These are phyloP conservation scores for Blastomyces percursus DNA, from an alignment of 2,329 filamentous ascomycete genomes.

Conservation along the genomic window DNA sequence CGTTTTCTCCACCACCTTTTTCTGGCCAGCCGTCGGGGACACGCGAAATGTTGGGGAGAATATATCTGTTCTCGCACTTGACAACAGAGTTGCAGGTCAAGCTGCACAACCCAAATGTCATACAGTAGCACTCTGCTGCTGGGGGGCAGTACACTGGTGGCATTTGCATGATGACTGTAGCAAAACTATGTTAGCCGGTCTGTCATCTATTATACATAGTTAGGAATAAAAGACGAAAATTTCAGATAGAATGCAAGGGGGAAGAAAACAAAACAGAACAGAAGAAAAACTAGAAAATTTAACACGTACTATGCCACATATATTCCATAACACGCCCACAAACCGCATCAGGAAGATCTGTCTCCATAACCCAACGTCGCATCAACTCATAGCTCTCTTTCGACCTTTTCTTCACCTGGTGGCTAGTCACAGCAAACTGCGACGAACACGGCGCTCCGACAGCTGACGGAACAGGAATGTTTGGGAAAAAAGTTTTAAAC, in stretches of 20 bases:
- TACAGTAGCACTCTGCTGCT: conserved; percentile 54
- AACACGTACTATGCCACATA: conserved; percentile 52
- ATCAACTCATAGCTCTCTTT: conserved; percentile 40
- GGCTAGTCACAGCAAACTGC: conserved; percentile 43
- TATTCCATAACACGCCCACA: conserved; percentile 48
- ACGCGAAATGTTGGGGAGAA: conserved; percentile 46
- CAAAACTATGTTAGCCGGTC: conserved; percentile 1
- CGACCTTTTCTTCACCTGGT: conserved; percentile 37
- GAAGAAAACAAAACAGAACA: not conserved
- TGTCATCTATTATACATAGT: not conserved
- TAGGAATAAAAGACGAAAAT: too few relatives aligned
- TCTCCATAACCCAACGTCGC: conserved; percentile 40
- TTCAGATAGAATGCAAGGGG: not conserved
- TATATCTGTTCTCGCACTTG: conserved; percentile 47
- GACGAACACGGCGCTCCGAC: conserved; percentile 46
- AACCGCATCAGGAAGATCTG: conserved; percentile 37
- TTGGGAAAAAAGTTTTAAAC: conserved; percentile 41
- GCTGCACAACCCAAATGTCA: conserved; percentile 52
- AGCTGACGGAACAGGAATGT: conserved; percentile 27
- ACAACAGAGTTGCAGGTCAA: conserved; percentile 24
- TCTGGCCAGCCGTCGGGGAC: conserved; percentile 53
- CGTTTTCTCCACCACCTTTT: conserved; percentile 41
- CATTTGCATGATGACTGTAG: conserved; percentile 32
- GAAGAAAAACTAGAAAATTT: not conserved
- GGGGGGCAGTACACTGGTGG: conserved; percentile 49